Conservation (phyloP, 2,329 filamentous ascomycete species). For the Biscogniauxia marginata region DNA sequence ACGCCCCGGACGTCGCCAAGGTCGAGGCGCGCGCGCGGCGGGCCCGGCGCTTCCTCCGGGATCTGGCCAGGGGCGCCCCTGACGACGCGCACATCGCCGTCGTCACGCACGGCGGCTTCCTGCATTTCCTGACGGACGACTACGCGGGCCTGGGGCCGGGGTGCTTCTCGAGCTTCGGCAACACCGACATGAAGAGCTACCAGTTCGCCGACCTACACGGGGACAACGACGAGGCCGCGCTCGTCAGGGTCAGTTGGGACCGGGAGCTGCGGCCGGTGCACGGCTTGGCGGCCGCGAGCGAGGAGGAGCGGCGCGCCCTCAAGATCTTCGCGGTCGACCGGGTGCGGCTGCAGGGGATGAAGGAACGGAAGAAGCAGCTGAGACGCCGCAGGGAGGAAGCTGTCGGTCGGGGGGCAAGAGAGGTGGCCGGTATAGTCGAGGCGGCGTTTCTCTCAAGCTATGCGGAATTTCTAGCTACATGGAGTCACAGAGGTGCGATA, state of each 20-base stretch:
- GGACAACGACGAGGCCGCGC: slow-evolving; percentile 41
- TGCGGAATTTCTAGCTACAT: not conserved
- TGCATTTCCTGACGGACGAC: slow-evolving; percentile 82
- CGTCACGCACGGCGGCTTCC: slow-evolving; percentile 76
- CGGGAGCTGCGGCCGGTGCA: not conserved
- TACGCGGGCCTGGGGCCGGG: slow-evolving; percentile 58
- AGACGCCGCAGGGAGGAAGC: not conserved
- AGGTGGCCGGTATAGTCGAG: not conserved
- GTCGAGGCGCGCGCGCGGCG: slow-evolving; percentile 58
- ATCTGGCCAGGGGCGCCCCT: slow-evolving; percentile 36
- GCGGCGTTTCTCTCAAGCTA: not conserved
- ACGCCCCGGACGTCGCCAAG: slow-evolving; percentile 45
- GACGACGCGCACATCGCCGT: slow-evolving; percentile 65
- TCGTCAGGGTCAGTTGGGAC: slow-evolving; percentile 46
- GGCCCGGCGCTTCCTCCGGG: slow-evolving; percentile 56
- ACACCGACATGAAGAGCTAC: slow-evolving; percentile 69
- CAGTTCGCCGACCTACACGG: slow-evolving; percentile 54
- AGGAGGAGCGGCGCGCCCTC: no score
- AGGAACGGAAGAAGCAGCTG: not conserved
- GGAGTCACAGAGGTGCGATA: not conserved
- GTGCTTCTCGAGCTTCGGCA: slow-evolving; percentile 62
- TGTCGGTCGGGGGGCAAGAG: not conserved
- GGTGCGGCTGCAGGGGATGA: not conserved
- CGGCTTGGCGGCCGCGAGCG: not conserved
- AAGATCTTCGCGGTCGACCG: not conserved